phyloP scores from a whole-genome alignment of 345 rosid genomes.

The Pistacia atlantica region DNA sequence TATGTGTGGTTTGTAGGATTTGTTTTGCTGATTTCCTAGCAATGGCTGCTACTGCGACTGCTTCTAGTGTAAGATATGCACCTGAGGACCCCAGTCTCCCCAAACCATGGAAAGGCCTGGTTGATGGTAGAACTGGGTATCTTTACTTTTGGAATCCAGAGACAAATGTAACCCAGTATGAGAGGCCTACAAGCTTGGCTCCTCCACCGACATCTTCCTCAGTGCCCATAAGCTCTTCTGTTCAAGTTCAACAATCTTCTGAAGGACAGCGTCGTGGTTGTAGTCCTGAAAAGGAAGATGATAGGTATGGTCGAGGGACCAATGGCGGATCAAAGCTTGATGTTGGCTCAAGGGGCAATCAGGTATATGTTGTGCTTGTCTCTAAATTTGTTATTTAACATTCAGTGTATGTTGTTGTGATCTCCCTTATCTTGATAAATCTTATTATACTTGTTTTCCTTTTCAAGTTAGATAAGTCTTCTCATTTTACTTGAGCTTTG shows the following conservation, averaged over 20 bases:
- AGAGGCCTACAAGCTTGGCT: slow-evolving; percentile 51
- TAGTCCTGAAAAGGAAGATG: slow-evolving; percentile 58
- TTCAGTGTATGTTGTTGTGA: not conserved
- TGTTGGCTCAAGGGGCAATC: slow-evolving; percentile 41
- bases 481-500: not conserved
- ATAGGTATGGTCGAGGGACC: slow-evolving; percentile 46
- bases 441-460: not conserved
- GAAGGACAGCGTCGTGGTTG: slow-evolving; percentile 34
- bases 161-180: slow-evolving; percentile 94
- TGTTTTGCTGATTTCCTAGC: slow-evolving; percentile 6
- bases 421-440: not conserved
- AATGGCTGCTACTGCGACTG: slow-evolving; percentile 73
- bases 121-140: slow-evolving; percentile 89
- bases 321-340: slow-evolving; percentile 46
- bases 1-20: slow-evolving; percentile 10
- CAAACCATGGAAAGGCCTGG: slow-evolving; percentile 95
- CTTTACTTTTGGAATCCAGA: slow-evolving; percentile 97
- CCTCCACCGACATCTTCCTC: slow-evolving; percentile 39
- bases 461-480: not conserved
- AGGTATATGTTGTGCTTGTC: slow-evolving; percentile 39
- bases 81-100: slow-evolving; percentile 95
- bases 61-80: slow-evolving; percentile 74
- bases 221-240: slow-evolving; percentile 53
- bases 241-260: slow-evolving; percentile 61
- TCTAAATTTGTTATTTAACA: slow-evolving; percentile 3